These are phyloP conservation scores for Trichophyton benhamiae DNA, from an alignment of 2,329 filamentous ascomycete species.

Conservation along the genomic window DNA sequence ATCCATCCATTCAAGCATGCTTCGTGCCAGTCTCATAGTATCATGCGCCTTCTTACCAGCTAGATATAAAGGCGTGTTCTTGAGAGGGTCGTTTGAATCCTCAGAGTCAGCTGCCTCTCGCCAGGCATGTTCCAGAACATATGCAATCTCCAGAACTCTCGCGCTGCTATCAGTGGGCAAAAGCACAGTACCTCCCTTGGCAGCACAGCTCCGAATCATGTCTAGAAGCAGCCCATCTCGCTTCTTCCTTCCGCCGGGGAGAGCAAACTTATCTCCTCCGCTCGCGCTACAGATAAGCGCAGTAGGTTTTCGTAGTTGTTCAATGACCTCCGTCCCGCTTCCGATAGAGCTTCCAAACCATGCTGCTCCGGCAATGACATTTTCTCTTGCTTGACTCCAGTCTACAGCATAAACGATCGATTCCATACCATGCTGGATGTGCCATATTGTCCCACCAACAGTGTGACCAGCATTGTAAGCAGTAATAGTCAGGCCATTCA, in stretches of 20 bases:
- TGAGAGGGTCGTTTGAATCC: constrained; percentile 40
- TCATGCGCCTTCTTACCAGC: constrained; percentile 77
- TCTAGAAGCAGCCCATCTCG: constrained; percentile 76
- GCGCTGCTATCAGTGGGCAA: constrained; percentile 93
- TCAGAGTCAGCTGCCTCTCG: constrained; percentile 48
- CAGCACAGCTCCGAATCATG: constrained; percentile 65
- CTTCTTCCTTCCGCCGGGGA: constrained; percentile 61
- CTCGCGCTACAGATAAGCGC: constrained; percentile 85
- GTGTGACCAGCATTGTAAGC: constrained; percentile 96
- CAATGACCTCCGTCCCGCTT: constrained; percentile 79
- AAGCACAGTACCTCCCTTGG: constrained; percentile 75
- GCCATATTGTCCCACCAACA: constrained; percentile 95
- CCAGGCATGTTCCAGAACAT: constrained; percentile 88
- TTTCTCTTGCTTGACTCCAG: constrained; percentile 96
- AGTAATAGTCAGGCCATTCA: constrained; percentile 86
- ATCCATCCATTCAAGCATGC: constrained; percentile 99
- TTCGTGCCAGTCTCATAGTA: constrained; percentile 79
- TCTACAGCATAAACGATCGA: constrained; percentile 96
- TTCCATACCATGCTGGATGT: constrained; percentile 91
- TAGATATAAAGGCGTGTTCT: constrained; percentile 55
- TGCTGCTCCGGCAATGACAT: constrained; percentile 82
- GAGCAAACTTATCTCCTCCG: constrained; percentile 58
- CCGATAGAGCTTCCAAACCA: constrained; percentile 76
- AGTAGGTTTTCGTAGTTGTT: constrained; percentile 84
- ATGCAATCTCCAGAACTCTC: constrained; percentile 82